A percentile compares a stretch with the other conserved stretches of the same genome.
Conservation (phyloP, 371 early-diverging fungal genomes). For the Rhizopus sp. region DNA sequence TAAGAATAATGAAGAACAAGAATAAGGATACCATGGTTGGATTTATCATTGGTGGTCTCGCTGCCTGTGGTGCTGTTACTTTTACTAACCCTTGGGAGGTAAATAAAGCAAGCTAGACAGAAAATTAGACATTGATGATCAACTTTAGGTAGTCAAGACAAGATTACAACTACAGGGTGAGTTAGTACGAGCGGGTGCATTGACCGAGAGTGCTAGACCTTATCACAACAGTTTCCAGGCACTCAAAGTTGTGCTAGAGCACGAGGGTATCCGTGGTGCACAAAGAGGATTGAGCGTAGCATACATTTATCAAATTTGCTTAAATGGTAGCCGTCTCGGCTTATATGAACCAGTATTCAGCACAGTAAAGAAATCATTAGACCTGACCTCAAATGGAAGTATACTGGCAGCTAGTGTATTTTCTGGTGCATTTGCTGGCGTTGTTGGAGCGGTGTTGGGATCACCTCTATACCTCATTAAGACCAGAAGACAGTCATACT, state of each 20-base stretch:
- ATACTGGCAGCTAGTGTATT: conserved; percentile 63
- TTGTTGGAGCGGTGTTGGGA: conserved; percentile 82
- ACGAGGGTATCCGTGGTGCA: conserved; percentile 86
- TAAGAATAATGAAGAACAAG: conserved; percentile 12
- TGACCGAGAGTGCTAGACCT: conserved; percentile 56
- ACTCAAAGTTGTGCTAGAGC: conserved; percentile 71
- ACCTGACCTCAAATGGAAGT: conserved; percentile 27
- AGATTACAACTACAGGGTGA: conserved; percentile 96
- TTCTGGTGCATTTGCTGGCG: conserved; percentile 68
- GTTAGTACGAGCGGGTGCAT: conserved; percentile 56
- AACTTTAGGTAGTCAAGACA: conserved; percentile 86
- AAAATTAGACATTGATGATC: background rate
- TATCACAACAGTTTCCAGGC: conserved; percentile 84
- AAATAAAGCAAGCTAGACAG: conserved; percentile 4
- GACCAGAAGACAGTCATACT: conserved; percentile 92
- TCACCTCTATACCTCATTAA: conserved; percentile 93
- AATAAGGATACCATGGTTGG: conserved; percentile 45
- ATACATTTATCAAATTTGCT: conserved; percentile 88
- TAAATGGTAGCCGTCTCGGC: conserved; percentile 94
- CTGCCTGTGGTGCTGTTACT: conserved; percentile 91
- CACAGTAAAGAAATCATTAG: conserved; percentile 21
- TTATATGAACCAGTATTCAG: conserved; percentile 79
- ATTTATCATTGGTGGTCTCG: conserved; percentile 78
- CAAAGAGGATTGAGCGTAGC: conserved; percentile 92
- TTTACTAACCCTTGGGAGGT: conserved; percentile 95